phyloP scores from a whole-genome alignment of 495 filamentous ascomycete species.

The Penicillium ucsense region DNA sequence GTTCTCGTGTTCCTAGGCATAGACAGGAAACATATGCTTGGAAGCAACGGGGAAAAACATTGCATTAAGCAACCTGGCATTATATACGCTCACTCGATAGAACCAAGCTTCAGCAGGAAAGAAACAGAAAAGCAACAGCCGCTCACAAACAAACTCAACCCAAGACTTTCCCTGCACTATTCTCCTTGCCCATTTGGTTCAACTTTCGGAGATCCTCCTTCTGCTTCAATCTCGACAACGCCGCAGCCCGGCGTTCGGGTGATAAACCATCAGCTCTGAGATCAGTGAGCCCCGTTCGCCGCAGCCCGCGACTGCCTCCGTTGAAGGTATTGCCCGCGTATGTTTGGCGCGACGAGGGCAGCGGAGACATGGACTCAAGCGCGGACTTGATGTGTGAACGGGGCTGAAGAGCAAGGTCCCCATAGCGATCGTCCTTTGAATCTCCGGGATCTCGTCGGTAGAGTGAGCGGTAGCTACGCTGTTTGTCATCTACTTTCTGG shows the following conservation, averaged over 20 bases:
- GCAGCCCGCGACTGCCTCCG: constrained; percentile 28
- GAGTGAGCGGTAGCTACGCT: constrained; percentile 20
- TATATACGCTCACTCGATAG: too few relatives aligned
- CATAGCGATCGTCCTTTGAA: constrained; percentile 7
- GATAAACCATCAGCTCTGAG: constrained; percentile 39
- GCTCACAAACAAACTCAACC: neutral
- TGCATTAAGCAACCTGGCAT: too few relatives aligned
- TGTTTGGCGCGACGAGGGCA: constrained; percentile 2
- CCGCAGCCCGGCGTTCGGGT: constrained; percentile 51
- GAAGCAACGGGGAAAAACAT: too few relatives aligned
- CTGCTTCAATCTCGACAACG: constrained; percentile 51
- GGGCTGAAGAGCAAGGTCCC: constrained; percentile 10
- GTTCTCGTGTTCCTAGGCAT: too few relatives aligned
- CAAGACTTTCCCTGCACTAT: constrained; percentile 2
- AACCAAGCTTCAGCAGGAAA: too few relatives aligned
- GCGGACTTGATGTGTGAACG: constrained; percentile 27
- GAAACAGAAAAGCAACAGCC: neutral
- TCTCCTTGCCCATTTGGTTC: constrained; percentile 24
- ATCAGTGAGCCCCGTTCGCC: constrained; percentile 20
- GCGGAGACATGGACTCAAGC: constrained; percentile 14
- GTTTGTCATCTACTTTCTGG: constrained; percentile 11
- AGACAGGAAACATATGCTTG: too few relatives aligned
- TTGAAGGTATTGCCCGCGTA: constrained; percentile 16
- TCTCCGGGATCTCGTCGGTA: constrained; percentile 11
- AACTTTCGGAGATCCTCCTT: constrained; percentile 30